Percentiles rank a stretch among this genome's conserved stretches.
Conservation (phyloP, 2,329 filamentous ascomycete genomes). For the Clonostachys sp. region DNA sequence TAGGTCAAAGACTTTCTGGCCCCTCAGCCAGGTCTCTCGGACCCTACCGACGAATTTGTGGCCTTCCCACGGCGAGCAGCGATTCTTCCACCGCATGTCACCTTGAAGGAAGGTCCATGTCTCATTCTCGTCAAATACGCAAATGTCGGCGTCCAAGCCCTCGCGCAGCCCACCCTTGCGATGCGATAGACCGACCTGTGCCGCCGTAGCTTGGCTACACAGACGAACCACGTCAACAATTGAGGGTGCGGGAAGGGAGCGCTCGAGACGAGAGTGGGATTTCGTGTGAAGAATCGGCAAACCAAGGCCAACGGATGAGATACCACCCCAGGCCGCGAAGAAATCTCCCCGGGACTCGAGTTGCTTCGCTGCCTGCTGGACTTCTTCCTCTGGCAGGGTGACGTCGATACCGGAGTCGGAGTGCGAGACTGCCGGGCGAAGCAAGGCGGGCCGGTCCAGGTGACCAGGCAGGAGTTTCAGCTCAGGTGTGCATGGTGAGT, state of each 20-base stretch:
- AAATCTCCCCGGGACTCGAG: conserved; percentile 66
- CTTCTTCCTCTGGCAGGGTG: conserved; percentile 20
- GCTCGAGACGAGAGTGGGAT: conserved; percentile 53
- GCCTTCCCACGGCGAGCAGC: conserved; percentile 86
- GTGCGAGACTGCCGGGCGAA: conserved; percentile 28
- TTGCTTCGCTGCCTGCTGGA: conserved; percentile 23
- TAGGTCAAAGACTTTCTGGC: conserved; percentile 67
- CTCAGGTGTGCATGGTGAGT: conserved; percentile 93
- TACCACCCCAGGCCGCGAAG: conserved; percentile 94
- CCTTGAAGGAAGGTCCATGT: conserved; percentile 68
- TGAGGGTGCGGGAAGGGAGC: conserved; percentile 34
- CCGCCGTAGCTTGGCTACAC: conserved; percentile 81
- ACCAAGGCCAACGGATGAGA: conserved; percentile 88
- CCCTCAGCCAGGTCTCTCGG: conserved; percentile 79
- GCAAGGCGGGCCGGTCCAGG: conserved; percentile 32
- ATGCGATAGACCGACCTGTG: conserved; percentile 79
- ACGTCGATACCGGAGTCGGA: conserved; percentile 51
- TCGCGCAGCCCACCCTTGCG: conserved; percentile 71
- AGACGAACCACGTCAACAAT: conserved; percentile 79
- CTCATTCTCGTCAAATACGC: conserved; percentile 83
- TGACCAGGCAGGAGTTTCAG: conserved; percentile 80
- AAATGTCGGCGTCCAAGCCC: conserved; percentile 86
- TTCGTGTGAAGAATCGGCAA: conserved; percentile 87
- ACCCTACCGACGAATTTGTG: conserved; percentile 75
- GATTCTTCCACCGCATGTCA: conserved; percentile 93